Base-by-base conservation (phyloP, 2,329 filamentous ascomycete genomes). In the Aureobasidium vineae region DNA sequence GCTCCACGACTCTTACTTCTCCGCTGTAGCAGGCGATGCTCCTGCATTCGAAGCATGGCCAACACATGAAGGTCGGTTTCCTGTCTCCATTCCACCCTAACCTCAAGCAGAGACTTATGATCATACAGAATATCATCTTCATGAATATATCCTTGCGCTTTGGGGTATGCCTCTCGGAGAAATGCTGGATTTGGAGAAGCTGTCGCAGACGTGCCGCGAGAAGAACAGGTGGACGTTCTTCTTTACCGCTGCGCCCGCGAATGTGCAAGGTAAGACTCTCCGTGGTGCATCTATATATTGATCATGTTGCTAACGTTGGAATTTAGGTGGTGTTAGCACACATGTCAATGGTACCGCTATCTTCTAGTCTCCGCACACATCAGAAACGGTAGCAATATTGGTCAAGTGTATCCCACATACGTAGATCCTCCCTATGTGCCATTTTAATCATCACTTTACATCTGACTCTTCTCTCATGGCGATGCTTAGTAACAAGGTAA, bases 21-120 rank as follows among this genome's bases (percentile, higher is more conserved):
- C 88, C 0, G 86, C 85, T 0, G 87, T 89, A 1, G 86, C 83
- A 0, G 86, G 86, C 0, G 89, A 91, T 72, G 78, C 82, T 15
- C 84, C 83, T 23, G 80, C 83, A 0, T 90, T 91, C 68, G 89
- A 91, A 77, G 88, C 59, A 23, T 69, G 66, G 68, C 66, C 68
- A 81, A 50, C 56, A 66, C 63, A 67, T 45, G 60, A 67, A 50
- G 65, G 68, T 67, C 75, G 77, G 16, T 82, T n/a, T 26, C 2
- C 19, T 5, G 6, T n/a, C 11, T 33, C 15, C 26, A 47, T 0
- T 21, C 19, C 7, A 19, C 7, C 13, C 13, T 7, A 8, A 28
- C 23, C 5, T 16, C 16, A 31, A 28, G 11, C n/a, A 56, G 33
- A 41, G 7, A 56, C 36, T 56, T 2, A 56, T 7, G 3, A 3